Conservation (phyloP, 176 grass and related monocot genomes). For the Tillandsia leiboldiana region DNA sequence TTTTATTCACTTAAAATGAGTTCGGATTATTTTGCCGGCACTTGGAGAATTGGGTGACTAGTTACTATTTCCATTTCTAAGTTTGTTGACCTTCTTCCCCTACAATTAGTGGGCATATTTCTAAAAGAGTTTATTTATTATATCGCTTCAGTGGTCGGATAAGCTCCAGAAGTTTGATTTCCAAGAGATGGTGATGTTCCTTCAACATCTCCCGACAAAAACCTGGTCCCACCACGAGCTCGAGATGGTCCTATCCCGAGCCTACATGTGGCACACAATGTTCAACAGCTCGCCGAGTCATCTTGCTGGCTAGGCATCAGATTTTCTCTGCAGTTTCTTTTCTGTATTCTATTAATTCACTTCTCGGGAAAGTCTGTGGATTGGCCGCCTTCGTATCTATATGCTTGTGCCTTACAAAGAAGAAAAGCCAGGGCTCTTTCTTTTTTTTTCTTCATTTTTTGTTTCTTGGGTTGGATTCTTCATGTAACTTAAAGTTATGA, state of each 20-base stretch:
- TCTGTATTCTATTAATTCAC: background rate
- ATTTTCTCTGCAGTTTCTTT: background rate
- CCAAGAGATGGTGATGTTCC: constrained; percentile 98
- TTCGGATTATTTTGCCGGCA: too few relatives aligned
- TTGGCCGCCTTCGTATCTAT: background rate
- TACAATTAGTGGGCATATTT: background rate
- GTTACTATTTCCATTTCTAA: background rate
- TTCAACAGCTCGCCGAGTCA: constrained; percentile 85
- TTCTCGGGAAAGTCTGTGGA: background rate
- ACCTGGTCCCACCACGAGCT: constrained; percentile 87
- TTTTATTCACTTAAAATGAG: too few relatives aligned
- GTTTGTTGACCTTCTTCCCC: background rate
- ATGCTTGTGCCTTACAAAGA: background rate
- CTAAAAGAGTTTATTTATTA: background rate
- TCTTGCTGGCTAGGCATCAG: constrained; percentile 38
- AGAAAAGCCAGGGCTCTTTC: background rate
- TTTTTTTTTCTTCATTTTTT: background rate
- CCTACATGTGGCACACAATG: constrained; percentile 94
- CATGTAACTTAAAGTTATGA: background rate
- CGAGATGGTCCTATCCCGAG: constrained; percentile 78
- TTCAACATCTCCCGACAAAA: constrained; percentile 86
- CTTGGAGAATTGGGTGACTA: background rate
- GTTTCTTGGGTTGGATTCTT: background rate
- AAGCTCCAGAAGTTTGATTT: constrained; percentile 90
- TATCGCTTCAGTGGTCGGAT: constrained; percentile 69